Percentiles rank a stretch among this genome's conserved stretches.
These are phyloP conservation scores for Xylariaceae sp. DNA, from an alignment of 2,329 filamentous ascomycete genomes.

Conservation along the genomic window DNA sequence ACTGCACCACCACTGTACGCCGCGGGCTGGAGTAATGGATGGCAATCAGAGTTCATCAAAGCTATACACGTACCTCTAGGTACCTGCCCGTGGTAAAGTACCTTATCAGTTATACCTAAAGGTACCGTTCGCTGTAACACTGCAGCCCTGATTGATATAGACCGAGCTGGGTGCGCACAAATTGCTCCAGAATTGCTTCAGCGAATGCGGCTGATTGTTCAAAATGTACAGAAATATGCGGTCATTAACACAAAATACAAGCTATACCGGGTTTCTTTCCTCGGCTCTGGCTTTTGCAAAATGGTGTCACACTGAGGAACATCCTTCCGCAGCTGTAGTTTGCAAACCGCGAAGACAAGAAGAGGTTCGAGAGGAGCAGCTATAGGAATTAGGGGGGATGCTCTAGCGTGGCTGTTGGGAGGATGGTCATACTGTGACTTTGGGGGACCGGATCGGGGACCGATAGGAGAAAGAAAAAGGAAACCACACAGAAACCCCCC, in stretches of 20 bases:
- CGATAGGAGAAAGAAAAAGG: neutral
- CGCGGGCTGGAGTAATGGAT: slow-evolving; percentile 1
- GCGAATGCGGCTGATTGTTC: too few species aligned
- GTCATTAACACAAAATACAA: neutral
- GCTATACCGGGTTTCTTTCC: too few species aligned
- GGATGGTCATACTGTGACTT: neutral
- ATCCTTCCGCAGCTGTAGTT: too few species aligned
- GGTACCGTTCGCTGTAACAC: slow-evolving; percentile 6
- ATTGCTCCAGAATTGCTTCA: too few species aligned
- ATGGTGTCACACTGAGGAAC: too few species aligned
- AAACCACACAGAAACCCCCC: slow-evolving; percentile 8
- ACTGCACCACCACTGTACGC: too few species aligned
- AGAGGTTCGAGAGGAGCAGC: neutral
- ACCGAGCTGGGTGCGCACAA: neutral
- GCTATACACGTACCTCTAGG: too few species aligned
- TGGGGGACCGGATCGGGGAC: neutral
- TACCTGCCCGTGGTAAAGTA: too few species aligned
- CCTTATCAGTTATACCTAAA: neutral
- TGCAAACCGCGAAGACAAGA: slow-evolving; percentile 3
- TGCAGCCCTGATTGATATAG: slow-evolving; percentile 6
- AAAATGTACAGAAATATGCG: too few species aligned
- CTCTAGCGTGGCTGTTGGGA: too few species aligned
- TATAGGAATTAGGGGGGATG: neutral
- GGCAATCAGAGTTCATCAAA: neutral
- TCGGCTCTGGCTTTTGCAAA: too few species aligned